Evolutionary conservation across 2,329 filamentous ascomycete species (phyloP).

Genomic region (Monosporascus sp.): DNA sequence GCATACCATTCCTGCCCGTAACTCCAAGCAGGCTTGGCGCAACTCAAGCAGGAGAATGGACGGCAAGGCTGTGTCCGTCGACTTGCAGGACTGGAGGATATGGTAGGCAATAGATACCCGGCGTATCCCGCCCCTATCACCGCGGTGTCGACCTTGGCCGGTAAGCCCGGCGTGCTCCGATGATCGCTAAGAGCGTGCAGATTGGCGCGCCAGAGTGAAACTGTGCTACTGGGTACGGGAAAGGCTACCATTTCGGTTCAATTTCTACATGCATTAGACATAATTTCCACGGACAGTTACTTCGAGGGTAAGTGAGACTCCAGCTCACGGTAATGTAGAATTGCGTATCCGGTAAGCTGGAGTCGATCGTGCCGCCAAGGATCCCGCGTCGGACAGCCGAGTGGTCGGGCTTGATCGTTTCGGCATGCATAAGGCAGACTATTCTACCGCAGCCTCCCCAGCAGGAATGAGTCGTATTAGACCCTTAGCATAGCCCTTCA

Average conservation of each 20-base stretch:
- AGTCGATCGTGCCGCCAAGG: neutral
- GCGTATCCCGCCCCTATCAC: conserved; percentile 43
- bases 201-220: conserved; percentile 37
- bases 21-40: conserved; percentile 29
- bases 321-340: too few species aligned
- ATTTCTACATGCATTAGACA: neutral
- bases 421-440: too few species aligned
- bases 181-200: conserved; percentile 34
- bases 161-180: conserved; percentile 32
- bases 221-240: conserved; percentile 20
- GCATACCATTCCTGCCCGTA: conserved; percentile 30
- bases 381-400: neutral
- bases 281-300: neutral
- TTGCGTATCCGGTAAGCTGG: too few species aligned
- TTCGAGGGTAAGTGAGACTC: too few species aligned
- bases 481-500: too few species aligned
- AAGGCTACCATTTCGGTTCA: conserved; percentile 1
- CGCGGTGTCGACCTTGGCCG: conserved; percentile 34
- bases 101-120: conserved; percentile 37
- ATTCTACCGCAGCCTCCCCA: too few species aligned
- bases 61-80: conserved; percentile 1
- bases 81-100: conserved; percentile 19
- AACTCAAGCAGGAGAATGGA: conserved; percentile 29
- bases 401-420: neutral
- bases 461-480: too few species aligned